These are phyloP conservation scores for Suillus cothurnatus DNA, from an alignment of 768 basidiomycete genomes.

Conservation along the genomic window DNA sequence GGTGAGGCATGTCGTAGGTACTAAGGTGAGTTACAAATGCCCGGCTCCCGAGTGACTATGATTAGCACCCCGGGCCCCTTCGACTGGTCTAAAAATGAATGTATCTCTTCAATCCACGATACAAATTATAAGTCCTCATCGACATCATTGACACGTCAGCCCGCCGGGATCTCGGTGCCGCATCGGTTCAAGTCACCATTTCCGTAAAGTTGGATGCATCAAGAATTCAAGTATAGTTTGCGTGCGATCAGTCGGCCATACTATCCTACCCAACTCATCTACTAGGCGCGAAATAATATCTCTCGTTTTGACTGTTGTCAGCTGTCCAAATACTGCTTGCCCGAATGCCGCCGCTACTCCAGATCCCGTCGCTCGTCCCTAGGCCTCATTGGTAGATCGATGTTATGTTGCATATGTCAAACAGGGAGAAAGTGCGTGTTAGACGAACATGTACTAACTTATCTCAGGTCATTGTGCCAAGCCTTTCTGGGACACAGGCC, in stretches of 20 bases:
- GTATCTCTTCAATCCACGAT: not conserved
- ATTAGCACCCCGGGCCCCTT: not conserved
- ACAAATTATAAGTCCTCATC: not conserved
- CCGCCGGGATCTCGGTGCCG: not conserved
- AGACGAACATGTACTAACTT: not conserved
- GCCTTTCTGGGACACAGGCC: not conserved
- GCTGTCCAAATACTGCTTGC: not conserved
- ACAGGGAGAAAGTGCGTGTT: not conserved
- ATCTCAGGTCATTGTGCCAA: not conserved
- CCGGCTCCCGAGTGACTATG: not conserved
- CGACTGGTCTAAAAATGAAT: not conserved
- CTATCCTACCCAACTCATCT: not conserved
- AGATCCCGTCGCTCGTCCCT: not conserved
- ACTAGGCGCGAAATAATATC: not conserved
- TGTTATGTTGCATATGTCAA: not conserved
- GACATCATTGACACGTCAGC: not conserved
- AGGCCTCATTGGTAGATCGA: not conserved
- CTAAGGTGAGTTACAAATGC: not conserved
- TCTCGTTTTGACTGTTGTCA: not conserved
- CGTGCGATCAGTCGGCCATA: not conserved
- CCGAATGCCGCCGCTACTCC: not conserved
- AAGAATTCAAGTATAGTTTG: not conserved
- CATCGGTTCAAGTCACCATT: not conserved
- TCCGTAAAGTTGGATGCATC: not conserved
- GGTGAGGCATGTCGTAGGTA: not conserved